These are phyloP conservation scores for Rhodosporidiobolus sp. DNA, from an alignment of 768 basidiomycete genomes.

Conservation along the genomic window DNA sequence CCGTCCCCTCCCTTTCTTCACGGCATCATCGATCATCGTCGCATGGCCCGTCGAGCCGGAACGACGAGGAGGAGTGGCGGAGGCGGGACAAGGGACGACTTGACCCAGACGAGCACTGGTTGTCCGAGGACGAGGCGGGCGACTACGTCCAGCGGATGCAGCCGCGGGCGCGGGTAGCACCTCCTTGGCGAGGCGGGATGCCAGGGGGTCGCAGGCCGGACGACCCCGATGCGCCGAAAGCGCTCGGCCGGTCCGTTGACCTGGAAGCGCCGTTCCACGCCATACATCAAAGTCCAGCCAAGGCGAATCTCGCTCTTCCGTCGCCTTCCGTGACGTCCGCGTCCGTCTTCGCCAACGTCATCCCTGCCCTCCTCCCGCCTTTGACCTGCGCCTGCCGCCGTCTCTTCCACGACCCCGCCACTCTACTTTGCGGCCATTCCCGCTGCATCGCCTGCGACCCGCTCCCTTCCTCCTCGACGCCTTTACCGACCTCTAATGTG, in stretches of 20 bases:
- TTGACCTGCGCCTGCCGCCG: conserved; percentile 39
- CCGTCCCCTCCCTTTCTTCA: not conserved
- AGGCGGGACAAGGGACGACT: conserved; percentile 11
- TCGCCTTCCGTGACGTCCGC: not conserved
- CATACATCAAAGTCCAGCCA: too few relatives aligned
- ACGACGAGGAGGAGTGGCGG: not conserved
- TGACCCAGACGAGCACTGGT: conserved; percentile 42
- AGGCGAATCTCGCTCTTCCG: not conserved
- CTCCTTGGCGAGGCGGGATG: not conserved
- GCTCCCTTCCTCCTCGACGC: not conserved
- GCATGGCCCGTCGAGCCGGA: not conserved
- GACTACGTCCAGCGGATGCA: not conserved
- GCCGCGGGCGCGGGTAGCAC: not conserved
- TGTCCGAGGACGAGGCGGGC: conserved; percentile 41
- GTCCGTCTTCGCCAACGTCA: conserved; percentile 3
- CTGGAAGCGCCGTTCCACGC: too few relatives aligned
- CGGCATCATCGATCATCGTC: conserved; percentile 7
- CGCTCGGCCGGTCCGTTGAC: not conserved
- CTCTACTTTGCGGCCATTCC: conserved; percentile 42
- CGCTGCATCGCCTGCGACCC: conserved; percentile 36
- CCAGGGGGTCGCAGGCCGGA: not conserved
- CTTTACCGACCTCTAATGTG: not conserved
- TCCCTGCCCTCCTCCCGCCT: conserved; percentile 22
- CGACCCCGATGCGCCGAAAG: not conserved
- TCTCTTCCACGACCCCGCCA: conserved; percentile 34